Conservation (phyloP, 2,329 filamentous ascomycete species). For the Aspergillus pseudotamarii region DNA sequence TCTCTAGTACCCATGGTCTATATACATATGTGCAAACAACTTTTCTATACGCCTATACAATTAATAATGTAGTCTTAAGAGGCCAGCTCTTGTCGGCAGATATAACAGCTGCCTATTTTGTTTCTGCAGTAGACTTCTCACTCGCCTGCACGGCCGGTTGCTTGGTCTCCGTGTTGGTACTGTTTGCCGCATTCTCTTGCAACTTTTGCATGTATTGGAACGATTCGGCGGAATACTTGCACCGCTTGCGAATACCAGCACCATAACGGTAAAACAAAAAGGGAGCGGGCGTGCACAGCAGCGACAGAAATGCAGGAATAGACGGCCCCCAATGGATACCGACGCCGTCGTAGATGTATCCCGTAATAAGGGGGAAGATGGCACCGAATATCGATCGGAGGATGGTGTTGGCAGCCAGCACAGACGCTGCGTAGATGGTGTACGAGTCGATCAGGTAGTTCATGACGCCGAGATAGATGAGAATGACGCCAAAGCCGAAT, state of each 20-base stretch:
- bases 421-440: conserved; percentile 10
- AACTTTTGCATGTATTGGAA: background rate
- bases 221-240: conserved; percentile 9
- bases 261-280: conserved; percentile 10
- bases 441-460: conserved; percentile 11
- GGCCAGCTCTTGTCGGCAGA: background rate
- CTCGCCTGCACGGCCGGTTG: background rate
- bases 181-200: background rate
- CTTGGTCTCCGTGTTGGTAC: background rate
- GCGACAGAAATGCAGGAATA: conserved; percentile 6
- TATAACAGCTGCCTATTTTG: background rate
- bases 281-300: conserved; percentile 4
- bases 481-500: conserved; percentile 9
- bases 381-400: background rate
- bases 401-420: background rate
- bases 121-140: background rate
- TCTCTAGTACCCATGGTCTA: no score
- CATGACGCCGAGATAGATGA: conserved; percentile 8
- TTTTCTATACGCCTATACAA: background rate
- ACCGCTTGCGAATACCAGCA: background rate
- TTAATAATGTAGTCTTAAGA: background rate
- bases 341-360: conserved; percentile 6
- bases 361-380: conserved; percentile 6
- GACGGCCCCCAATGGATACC: conserved; percentile 9
- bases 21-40: background rate